phyloP scores from a whole-genome alignment of 2,329 filamentous ascomycete species.

The Incumbomyces lentus region DNA sequence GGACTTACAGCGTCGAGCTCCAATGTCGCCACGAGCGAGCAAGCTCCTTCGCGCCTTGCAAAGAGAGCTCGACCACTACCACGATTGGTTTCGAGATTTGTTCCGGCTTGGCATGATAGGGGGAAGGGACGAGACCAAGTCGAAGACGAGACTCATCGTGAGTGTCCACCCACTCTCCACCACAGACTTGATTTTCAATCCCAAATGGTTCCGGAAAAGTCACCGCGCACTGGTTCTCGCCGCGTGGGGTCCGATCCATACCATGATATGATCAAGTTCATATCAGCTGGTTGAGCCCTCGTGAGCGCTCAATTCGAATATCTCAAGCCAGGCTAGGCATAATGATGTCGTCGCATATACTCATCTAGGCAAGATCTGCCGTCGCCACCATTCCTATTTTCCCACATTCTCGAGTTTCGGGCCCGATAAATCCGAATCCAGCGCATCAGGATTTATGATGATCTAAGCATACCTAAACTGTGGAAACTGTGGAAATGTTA shows the following conservation, averaged over 20 bases:
- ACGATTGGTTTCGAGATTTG: too few relatives aligned
- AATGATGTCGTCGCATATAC: too few relatives aligned
- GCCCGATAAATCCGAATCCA: too few relatives aligned
- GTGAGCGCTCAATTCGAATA: too few relatives aligned
- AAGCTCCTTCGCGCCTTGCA: neutral
- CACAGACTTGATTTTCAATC: neutral
- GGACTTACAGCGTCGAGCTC: neutral
- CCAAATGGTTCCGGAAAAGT: neutral
- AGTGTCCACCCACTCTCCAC: neutral
- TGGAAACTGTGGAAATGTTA: too few relatives aligned
- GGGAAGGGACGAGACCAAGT: neutral
- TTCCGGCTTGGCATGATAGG: neutral
- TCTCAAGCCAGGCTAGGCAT: too few relatives aligned
- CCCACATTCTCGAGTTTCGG: too few relatives aligned
- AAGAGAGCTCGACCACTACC: neutral
- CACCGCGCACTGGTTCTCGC: neutral
- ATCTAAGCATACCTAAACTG: too few relatives aligned
- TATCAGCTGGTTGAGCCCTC: neutral
- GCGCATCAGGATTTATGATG: too few relatives aligned
- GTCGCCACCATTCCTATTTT: too few relatives aligned
- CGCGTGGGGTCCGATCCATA: neutral
- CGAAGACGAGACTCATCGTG: neutral
- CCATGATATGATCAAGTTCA: constrained; percentile 4
- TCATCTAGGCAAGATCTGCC: too few relatives aligned
- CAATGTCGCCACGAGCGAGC: neutral